Evolutionary conservation across 2,329 filamentous ascomycete genomes (phyloP).

Genomic region (Epichloe scottii): DNA sequence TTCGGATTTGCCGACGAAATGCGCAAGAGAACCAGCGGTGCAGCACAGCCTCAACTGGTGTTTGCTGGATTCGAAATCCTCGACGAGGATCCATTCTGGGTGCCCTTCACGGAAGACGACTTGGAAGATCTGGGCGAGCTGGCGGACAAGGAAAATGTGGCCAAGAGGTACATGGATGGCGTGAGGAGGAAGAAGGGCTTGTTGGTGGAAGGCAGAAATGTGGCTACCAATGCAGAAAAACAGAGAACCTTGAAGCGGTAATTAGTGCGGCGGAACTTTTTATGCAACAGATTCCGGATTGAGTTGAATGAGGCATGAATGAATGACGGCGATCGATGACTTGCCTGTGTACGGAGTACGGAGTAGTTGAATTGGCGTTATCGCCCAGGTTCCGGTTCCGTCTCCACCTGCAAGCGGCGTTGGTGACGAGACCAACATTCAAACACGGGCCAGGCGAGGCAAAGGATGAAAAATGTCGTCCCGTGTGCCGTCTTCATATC

Average conservation of each 20-base stretch:
- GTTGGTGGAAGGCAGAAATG: slow-evolving; percentile 63
- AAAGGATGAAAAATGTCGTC: too few species aligned
- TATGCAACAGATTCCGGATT: not conserved
- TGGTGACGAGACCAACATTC: too few species aligned
- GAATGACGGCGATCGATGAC: too few species aligned
- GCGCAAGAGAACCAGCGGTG: slow-evolving; percentile 81
- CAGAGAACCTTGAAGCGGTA: slow-evolving; percentile 58
- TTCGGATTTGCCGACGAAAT: slow-evolving; percentile 97
- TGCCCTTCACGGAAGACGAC: slow-evolving; percentile 91
- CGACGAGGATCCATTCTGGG: slow-evolving; percentile 96
- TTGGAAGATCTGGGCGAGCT: slow-evolving; percentile 90
- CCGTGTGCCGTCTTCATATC: too few species aligned
- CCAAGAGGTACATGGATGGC: slow-evolving; percentile 87
- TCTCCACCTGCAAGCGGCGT: too few species aligned
- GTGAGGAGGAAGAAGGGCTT: slow-evolving; percentile 81
- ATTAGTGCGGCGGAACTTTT: not conserved
- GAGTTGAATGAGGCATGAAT: not conserved
- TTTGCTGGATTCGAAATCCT: slow-evolving; percentile 88
- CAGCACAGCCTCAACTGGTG: slow-evolving; percentile 82
- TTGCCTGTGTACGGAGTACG: too few species aligned
- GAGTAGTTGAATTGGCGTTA: too few species aligned
- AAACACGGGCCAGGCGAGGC: too few species aligned
- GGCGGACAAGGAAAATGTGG: slow-evolving; percentile 89
- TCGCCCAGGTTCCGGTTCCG: too few species aligned
- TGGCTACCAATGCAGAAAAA: slow-evolving; percentile 86